Base-by-base conservation (phyloP, 495 filamentous ascomycete species). In the Hypoxylon fragiforme region DNA sequence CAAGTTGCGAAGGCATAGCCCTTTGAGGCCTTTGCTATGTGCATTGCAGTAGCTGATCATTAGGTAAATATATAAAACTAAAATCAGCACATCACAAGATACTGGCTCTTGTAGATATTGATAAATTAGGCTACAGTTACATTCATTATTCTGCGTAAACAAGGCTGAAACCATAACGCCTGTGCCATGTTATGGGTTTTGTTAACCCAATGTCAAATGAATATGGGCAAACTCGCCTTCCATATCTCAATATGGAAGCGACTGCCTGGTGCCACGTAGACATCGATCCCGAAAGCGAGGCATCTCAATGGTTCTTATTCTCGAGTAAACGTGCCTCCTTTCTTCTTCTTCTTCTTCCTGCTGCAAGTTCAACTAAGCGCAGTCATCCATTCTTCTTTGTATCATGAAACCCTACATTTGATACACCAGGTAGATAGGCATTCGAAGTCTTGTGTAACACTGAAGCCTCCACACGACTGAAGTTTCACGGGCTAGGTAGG, bases 171-270 rank as follows among this genome's bases (percentile, higher is more conserved):
- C 52, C 54, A 37, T 43, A 54, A 63, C 59, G 59, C 59, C 59
- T 20, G 32, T 58, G 59, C 59, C 58, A 63, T 58, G 50, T 54
- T 39, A 37, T 16, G 37, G 44, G 59, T 32, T 43, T 40, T 41
- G 20, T 34, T 32, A 49, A 15, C 31, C 50, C 47, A 11, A 22
- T 19, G 22, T 44, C 9, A 20, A 60, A 49, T 31, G 13, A 38
- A 30, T 15, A 39, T 43, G 34, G 13, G 21, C 28, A 36, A 15
- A 19, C 21, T 42, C 16, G n/a, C 21, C 13, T 35, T 34, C 39
- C 39, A n/a, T n/a, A 43, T 46, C 5, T 34, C 20, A 34, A 34
- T 28, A 20, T 20, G 44, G 22, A n/a, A 47, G 26, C 39, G 14
- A 28, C 43, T 20, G 44, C 49, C 7, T 40, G 22, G 38, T 44